These are phyloP conservation scores for Sphenostylis stenocarpa DNA, from an alignment of 306 rosid genomes.

Conservation along the genomic window DNA sequence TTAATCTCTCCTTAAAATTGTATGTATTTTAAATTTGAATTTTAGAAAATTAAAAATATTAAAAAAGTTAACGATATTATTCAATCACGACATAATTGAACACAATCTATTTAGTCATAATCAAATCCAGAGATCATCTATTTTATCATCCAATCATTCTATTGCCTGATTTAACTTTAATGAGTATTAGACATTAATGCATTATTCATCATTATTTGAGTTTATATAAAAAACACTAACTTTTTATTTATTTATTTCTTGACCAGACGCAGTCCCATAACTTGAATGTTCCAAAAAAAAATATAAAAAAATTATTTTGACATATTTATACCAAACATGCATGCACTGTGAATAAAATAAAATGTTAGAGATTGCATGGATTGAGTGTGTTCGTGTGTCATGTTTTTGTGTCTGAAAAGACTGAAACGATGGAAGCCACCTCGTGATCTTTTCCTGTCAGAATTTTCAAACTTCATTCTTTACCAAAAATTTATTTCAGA, in stretches of 20 bases:
- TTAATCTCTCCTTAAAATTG: too few relatives aligned
- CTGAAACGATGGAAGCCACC: not conserved
- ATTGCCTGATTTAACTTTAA: not conserved
- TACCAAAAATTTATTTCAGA: too few relatives aligned
- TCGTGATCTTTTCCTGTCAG: constrained; percentile 13
- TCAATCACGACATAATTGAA: not conserved
- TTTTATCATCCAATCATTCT: not conserved
- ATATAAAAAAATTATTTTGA: not conserved
- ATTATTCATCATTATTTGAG: not conserved
- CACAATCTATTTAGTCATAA: not conserved
- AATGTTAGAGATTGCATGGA: not conserved
- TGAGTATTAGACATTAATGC: not conserved
- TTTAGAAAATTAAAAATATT: too few relatives aligned
- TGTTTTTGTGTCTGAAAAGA: constrained; percentile 17
- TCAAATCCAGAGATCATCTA: not conserved
- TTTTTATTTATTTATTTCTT: too few relatives aligned
- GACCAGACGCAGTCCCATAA: not conserved
- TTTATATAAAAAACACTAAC: too few relatives aligned
- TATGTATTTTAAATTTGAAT: too few relatives aligned
- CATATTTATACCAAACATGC: not conserved
- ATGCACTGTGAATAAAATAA: constrained; percentile 12
- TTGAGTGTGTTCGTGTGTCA: not conserved
- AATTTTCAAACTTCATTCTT: not conserved
- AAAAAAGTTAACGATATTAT: too few relatives aligned
- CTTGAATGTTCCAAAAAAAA: not conserved